Conservation (phyloP, 257 asterid genomes). For the Pogostemon cablin region DNA sequence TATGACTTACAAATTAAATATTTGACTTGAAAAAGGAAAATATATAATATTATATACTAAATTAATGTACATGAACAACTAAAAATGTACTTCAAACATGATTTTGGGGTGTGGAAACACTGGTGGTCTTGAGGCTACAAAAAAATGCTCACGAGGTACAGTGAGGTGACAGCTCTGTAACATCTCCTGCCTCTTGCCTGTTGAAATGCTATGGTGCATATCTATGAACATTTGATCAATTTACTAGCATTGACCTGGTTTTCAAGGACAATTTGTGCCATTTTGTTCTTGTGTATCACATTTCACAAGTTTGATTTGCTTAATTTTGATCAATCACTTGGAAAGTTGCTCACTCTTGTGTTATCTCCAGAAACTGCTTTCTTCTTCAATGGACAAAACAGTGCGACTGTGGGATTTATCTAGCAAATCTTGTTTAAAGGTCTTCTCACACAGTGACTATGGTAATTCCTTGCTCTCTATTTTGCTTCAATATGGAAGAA, state of each 20-base stretch:
- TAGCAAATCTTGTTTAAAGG: slow-evolving; percentile 81
- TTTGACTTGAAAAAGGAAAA: background rate
- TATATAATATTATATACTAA: background rate
- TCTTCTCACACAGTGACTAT: slow-evolving; percentile 93
- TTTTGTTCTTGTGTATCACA: slow-evolving; percentile 9
- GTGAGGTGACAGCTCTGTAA: no score
- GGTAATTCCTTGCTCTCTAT: slow-evolving; percentile 52
- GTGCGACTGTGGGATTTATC: slow-evolving; percentile 95
- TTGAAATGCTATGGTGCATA: background rate
- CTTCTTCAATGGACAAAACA: slow-evolving; percentile 98
- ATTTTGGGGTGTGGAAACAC: no score
- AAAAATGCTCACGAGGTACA: no score
- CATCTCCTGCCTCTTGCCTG: background rate
- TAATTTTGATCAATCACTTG: slow-evolving; percentile 26
- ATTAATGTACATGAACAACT: background rate
- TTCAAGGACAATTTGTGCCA: background rate
- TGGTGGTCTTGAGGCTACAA: no score
- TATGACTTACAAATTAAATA: background rate
- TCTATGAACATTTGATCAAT: background rate
- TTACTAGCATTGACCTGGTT: slow-evolving; percentile 7
- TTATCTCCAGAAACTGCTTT: slow-evolving; percentile 72
- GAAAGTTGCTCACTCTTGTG: slow-evolving; percentile 32
- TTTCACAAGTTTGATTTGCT: slow-evolving; percentile 24
- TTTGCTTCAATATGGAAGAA: slow-evolving; percentile 26
- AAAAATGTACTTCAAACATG: no score